Percentiles rank a stretch among this genome's conserved stretches.
phyloP scores from a whole-genome alignment of 352 stramenopile genomes.

The Saprolegnia diclina region DNA sequence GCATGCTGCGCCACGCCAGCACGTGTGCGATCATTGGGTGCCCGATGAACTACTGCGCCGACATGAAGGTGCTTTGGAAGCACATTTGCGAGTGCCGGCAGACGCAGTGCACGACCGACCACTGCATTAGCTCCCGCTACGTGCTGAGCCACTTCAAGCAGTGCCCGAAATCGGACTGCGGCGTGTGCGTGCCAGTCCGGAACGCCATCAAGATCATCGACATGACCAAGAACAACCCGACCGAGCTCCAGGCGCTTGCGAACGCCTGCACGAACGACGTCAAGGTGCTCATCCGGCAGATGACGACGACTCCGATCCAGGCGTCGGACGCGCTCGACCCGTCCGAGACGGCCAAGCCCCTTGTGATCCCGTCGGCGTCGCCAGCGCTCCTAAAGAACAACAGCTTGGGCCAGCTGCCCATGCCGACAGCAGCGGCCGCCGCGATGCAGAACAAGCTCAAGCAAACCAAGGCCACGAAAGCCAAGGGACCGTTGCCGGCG shows the following conservation, averaged over 20 bases:
- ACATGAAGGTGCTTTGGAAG: slow-evolving; percentile 88
- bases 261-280: slow-evolving; percentile 70
- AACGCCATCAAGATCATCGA: slow-evolving; percentile 86
- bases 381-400: not conserved
- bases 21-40: slow-evolving; percentile 64
- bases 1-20: slow-evolving; percentile 81
- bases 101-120: slow-evolving; percentile 76
- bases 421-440: not conserved
- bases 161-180: slow-evolving; percentile 88
- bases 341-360: not conserved
- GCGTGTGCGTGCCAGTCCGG: slow-evolving; percentile 80
- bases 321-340: slow-evolving; percentile 19
- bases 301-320: slow-evolving; percentile 66
- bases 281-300: slow-evolving; percentile 81
- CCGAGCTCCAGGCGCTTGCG: slow-evolving; percentile 60
- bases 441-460: slow-evolving; percentile 2
- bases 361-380: not conserved
- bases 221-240: slow-evolving; percentile 64
- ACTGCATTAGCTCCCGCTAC: slow-evolving; percentile 85
- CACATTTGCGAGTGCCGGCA: slow-evolving; percentile 88
- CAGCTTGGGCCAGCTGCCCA: not conserved
- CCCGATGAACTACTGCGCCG: slow-evolving; percentile 74
- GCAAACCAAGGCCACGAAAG: not conserved
- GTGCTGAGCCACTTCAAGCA: slow-evolving; percentile 88
- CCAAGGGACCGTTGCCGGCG: not conserved